Evolutionary conservation across 2,329 filamentous ascomycete species (phyloP), one percentile per base, ranked within the genome.

Genomic region (Aspergillus bombycis): DNA sequence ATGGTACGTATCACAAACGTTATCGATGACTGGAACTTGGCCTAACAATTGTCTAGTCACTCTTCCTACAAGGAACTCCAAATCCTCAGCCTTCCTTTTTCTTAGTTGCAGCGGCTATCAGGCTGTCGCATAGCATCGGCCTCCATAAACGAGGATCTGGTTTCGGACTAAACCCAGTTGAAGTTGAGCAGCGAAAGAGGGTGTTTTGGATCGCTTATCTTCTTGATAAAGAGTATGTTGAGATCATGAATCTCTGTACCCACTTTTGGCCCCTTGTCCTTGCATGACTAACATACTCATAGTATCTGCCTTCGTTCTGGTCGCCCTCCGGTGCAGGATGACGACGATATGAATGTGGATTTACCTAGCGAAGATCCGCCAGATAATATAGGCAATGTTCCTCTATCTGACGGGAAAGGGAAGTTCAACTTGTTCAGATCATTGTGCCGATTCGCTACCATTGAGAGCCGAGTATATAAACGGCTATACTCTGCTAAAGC

Each of bases 21-120:
- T 12, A 45, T 8, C 30, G 10, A 36, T 11, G 26, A 19, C 28
- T 32, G 19, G 11, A 36, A 21, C 4, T 34, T 2, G 14, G 38
- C 38, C 62, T 72, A 65, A 71, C 45, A 14, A 46, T 41, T 43
- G 46, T 61, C n/a, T 66, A 85, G 82, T 89, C 93, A 2, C 83
- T 97, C 19, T 99, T 98, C 80, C 86, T 99, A 79, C 93, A 97
- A 76, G 95, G 95, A 66, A 98, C 95, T 0, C 94, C 95, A 0
- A 99, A 98, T 72, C 95, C 94, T 0, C 95, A 99, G 71, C 94
- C 95, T 1, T 91, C 92, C 2, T 97, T 96, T 75, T 90, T 97
- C 71, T 85, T 98, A 57, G 90, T 98, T 34, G 92, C 94, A 6
- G 92, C 94, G 14, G 95, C 95, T 4, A 94, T 98, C 68, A 86